Percentiles rank a stretch among this genome's conserved stretches.
phyloP scores from a whole-genome alignment of 1,284 basidiomycete genomes.

The Gastroboletus turbinatus region DNA sequence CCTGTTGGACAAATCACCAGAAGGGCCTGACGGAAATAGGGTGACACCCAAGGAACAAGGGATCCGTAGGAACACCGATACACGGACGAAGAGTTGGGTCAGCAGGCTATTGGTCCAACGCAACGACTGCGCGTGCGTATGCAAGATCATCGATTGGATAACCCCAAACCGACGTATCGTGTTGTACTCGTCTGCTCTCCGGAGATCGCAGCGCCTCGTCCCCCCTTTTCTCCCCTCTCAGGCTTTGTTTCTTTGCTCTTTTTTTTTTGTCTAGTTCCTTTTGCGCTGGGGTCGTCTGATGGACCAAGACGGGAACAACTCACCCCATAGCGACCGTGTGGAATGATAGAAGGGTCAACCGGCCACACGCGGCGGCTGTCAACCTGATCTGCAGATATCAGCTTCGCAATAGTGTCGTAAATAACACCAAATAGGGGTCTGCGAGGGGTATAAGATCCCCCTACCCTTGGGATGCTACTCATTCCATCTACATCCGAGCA shows the following conservation, averaged over 20 bases:
- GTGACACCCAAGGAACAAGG: too few relatives aligned
- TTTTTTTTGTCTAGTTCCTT: neutral
- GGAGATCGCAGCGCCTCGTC: neutral
- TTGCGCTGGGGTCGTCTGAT: neutral
- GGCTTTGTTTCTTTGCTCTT: neutral
- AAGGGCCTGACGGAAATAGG: neutral
- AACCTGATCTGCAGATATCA: neutral
- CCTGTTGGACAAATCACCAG: too few relatives aligned
- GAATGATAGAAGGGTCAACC: neutral
- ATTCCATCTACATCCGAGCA: slow-evolving; percentile 5
- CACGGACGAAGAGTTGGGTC: too few relatives aligned
- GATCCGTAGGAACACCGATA: neutral
- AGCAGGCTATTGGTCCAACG: neutral
- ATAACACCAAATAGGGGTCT: slow-evolving; percentile 9
- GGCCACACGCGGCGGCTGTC: neutral
- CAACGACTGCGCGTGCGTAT: too few relatives aligned
- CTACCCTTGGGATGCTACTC: neutral
- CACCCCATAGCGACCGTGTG: neutral
- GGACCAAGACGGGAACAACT: neutral
- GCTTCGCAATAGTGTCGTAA: neutral
- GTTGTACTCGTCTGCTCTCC: neutral
- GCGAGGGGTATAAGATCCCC: slow-evolving; percentile 5
- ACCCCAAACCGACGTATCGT: neutral
- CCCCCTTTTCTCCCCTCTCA: neutral
- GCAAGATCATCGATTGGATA: neutral